Base-by-base conservation (phyloP, 75 land plant species). In the Pinus taeda region DNA sequence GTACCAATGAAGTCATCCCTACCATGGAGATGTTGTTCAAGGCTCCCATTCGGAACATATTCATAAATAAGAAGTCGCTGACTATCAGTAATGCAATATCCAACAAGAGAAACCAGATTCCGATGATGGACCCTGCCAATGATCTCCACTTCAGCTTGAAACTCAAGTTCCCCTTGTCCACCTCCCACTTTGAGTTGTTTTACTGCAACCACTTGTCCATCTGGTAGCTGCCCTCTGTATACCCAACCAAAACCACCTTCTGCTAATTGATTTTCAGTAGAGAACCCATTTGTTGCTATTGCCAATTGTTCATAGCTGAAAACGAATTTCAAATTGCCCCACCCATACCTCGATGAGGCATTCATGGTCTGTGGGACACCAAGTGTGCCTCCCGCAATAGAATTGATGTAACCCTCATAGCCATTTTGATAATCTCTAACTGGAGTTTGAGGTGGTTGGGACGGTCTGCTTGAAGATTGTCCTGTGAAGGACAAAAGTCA, bases 51-150 rank as follows among this genome's bases (percentile, higher is more conserved):
- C 29, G 95, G 83, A 60, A 95, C 98, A 79, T 80, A 95, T 72
- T 95, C 98, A 73, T 93, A 95, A 30, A 95, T 89, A 67, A 95
- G 89, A 83, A 95, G 82, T 62, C 93, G 81, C 64, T 88, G 90
- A 3, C 37, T 76, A 13, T 82, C 93, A 57, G 85, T 82, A 33
- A 88, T 88, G 77, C 98, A 95, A 60, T 95, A 95, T n/a, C 98
- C 98, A 24, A 93, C 93, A 24, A 95, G 87, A 6, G 98, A 95
- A 14, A 95, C 98, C 17, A 95, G 86, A 59, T 95, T 92, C 22
- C 93, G 86, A 73, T 95, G 98, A 61, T 95, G 98, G 17, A 95
- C 93, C 13, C 95, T 81, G 61, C 92, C 88, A 66, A 94, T 94
- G 76, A 94, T 88, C 57, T 92, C 93, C 18, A 94, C 93, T 80